Base-by-base conservation (phyloP, 1,139 yeast species). In the Debaryomyces sp. region DNA sequence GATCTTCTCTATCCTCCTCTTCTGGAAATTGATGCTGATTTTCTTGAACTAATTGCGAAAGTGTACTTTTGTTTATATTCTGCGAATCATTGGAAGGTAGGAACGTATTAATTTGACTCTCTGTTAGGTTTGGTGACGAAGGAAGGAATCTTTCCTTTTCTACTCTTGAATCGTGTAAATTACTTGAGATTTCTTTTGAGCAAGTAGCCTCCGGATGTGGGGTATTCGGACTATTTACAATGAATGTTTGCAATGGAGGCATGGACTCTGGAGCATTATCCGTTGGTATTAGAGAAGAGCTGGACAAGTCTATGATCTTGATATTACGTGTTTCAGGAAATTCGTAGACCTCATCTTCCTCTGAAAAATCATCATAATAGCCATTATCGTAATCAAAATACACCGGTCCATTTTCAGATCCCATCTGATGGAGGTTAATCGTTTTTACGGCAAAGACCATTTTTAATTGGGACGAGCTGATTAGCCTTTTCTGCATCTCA, bases 391-490 rank as follows among this genome's bases (percentile, higher is more conserved):
- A 55, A 49, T 67, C 71, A 45, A 67, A 68, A 46, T 61, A 65
- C 0, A 67, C 53, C 5, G 67, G 55, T 1, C 52, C 49, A 29
- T 44, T 52, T 21, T 32, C 39, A 13, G 42, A 29, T 13, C 38
- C 46, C 15, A 37, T 17, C 46, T 46, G 48, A 30, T 52, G 51
- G 6, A 54, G 44, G 36, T 52, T 53, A 13, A 54, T 49, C 3
- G 64, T 62, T 46, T 60, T 58, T 10, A 56, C 68, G 5, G 58
- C 71, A 41, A 55, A 59, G 1, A 67, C 66, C 42, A 63, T 51
- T 44, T 57, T 54, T 8, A 62, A 46, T 21, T 54, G 50, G 2
- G 55, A 34, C 34, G 50, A 49, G 40, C 9, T 23, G 18, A 37
- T 32, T 24, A 18, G n/a, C 41, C 21, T 23, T 40, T 13, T 23